Evolutionary conservation across 2,329 filamentous ascomycete species (phyloP).

Genomic region (Fusarium ramigenum): DNA sequence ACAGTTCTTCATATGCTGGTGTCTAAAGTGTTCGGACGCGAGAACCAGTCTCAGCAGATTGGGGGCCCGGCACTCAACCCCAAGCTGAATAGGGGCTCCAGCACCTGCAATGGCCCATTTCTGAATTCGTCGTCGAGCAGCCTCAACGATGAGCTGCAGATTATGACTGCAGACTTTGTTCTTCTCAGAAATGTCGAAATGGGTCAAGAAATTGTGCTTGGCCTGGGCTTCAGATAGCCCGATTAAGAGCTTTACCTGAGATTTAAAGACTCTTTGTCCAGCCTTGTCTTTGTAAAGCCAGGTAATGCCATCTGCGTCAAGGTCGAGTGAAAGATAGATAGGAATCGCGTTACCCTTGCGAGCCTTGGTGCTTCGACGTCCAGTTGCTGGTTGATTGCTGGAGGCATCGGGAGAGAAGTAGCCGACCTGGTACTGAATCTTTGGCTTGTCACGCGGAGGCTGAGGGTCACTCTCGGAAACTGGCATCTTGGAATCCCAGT

Average conservation of each 20-base stretch:
- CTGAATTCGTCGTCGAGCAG: slow-evolving; percentile 2
- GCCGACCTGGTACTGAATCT: neutral
- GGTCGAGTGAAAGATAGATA: neutral
- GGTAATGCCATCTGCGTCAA: neutral
- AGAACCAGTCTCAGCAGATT: neutral
- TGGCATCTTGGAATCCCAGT: neutral
- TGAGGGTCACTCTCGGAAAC: neutral
- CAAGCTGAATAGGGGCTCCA: neutral
- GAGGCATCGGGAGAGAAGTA: neutral
- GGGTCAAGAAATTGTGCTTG: neutral
- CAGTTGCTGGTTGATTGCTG: neutral
- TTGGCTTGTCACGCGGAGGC: neutral
- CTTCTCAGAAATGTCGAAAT: neutral
- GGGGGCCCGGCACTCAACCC: neutral
- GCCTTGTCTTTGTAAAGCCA: slow-evolving; percentile 5
- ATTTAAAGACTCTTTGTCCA: neutral
- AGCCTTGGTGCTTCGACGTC: neutral
- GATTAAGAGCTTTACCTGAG: neutral
- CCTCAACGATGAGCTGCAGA: neutral
- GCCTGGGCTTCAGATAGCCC: neutral
- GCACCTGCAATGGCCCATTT: neutral
- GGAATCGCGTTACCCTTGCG: neutral
- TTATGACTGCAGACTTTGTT: neutral
- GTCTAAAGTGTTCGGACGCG: neutral
- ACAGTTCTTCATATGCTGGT: neutral